Evolutionary conservation across 179 eudicot species (phyloP).

Genomic region (Silene coronaria): DNA sequence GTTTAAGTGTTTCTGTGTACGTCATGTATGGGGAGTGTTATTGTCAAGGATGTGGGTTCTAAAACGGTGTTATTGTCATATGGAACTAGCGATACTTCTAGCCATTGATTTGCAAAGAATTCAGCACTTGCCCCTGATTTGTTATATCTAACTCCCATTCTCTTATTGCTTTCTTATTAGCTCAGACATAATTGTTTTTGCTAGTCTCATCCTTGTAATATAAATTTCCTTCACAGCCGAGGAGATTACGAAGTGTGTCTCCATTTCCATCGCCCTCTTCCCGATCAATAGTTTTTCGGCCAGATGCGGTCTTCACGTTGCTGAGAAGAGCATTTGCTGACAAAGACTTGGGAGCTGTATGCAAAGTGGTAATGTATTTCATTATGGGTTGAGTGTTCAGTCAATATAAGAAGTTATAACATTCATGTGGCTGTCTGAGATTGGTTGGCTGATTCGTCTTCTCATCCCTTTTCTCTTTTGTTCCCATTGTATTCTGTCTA

Average conservation of each 20-base stretch:
- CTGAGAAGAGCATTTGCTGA: slow-evolving; percentile 72
- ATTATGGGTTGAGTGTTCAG: slow-evolving; percentile 16
- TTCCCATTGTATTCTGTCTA: neutral
- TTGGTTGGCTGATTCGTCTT: slow-evolving; percentile 1
- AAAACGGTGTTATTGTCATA: neutral
- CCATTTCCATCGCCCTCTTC: slow-evolving; percentile 35
- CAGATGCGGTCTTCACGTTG: slow-evolving; percentile 56
- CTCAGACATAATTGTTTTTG: neutral
- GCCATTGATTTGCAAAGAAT: neutral
- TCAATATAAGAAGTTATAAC: neutral
- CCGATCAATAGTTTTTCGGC: slow-evolving; percentile 53
- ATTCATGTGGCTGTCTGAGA: slow-evolving; percentile 1
- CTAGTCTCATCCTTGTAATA: neutral
- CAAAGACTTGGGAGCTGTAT: slow-evolving; percentile 51
- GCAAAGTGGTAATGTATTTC: slow-evolving; percentile 55
- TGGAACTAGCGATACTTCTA: neutral
- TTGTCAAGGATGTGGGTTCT: neutral
- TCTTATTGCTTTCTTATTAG: neutral
- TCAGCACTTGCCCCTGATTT: neutral
- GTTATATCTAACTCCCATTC: neutral
- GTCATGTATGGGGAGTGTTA: neutral
- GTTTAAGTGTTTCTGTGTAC: neutral
- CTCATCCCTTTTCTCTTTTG: neutral
- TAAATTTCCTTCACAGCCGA: slow-evolving; percentile 45
- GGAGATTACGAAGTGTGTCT: slow-evolving; percentile 50